Evolutionary conservation across 2,329 filamentous ascomycete genomes (phyloP).

Genomic region (Talaromyces sp.): DNA sequence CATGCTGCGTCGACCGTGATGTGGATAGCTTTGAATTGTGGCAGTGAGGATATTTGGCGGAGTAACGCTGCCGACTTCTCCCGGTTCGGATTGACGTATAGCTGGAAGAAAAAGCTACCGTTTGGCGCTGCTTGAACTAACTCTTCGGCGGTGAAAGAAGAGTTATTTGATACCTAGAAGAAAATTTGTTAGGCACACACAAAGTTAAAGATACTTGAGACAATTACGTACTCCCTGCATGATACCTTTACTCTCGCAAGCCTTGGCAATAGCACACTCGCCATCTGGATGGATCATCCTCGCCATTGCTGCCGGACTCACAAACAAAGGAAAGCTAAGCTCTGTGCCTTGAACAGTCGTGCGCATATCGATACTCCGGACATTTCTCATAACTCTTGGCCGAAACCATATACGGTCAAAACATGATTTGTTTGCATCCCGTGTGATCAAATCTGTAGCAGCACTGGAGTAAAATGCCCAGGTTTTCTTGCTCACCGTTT

Average conservation of each 20-base stretch:
- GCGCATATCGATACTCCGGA: slow-evolving; percentile 45
- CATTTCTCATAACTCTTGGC: slow-evolving; percentile 53
- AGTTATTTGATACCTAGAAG: slow-evolving; percentile 51
- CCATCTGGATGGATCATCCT: slow-evolving; percentile 58
- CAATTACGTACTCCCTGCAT: slow-evolving; percentile 46
- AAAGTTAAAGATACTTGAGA: background rate
- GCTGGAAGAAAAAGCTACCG: slow-evolving; percentile 48
- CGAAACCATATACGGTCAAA: slow-evolving; percentile 55
- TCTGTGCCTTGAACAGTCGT: slow-evolving; percentile 51
- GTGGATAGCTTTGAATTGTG: slow-evolving; percentile 42
- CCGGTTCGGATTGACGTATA: slow-evolving; percentile 50
- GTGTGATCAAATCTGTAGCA: slow-evolving; percentile 57
- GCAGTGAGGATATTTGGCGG: slow-evolving; percentile 33
- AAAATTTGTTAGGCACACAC: background rate
- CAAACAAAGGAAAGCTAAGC: slow-evolving; percentile 55
- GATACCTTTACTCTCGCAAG: slow-evolving; percentile 46
- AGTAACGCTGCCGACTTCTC: slow-evolving; percentile 45
- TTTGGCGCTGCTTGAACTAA: slow-evolving; percentile 41
- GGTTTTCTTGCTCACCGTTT: slow-evolving; percentile 55
- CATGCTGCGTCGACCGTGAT: slow-evolving; percentile 54
- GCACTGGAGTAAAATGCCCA: slow-evolving; percentile 66
- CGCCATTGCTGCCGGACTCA: slow-evolving; percentile 60
- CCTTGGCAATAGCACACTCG: slow-evolving; percentile 54
- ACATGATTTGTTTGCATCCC: slow-evolving; percentile 48
- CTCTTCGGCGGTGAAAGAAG: slow-evolving; percentile 53